Percentiles rank a stretch among this genome's conserved stretches.
Evolutionary conservation across 139 green algal genomes (phyloP).

Genomic region (Chlamydomonas applanata): DNA sequence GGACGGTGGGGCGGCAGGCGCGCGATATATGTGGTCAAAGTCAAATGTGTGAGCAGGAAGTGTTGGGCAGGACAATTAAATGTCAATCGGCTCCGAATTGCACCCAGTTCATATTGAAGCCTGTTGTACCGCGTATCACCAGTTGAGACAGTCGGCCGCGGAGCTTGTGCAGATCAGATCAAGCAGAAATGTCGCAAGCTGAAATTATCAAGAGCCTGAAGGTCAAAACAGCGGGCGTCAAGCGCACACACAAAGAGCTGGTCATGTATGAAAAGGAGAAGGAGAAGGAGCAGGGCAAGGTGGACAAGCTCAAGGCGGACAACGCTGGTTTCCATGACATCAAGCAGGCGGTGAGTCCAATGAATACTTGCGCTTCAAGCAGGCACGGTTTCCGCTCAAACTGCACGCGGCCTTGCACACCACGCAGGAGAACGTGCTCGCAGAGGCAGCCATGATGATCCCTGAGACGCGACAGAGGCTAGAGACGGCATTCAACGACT

Average conservation of each 20-base stretch:
- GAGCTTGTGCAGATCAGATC: no score
- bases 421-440: constrained; percentile 83
- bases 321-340: constrained; percentile 71
- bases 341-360: constrained; percentile 75
- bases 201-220: constrained; percentile 27
- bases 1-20: no score
- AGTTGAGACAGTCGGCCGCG: no score
- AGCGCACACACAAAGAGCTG: constrained; percentile 79
- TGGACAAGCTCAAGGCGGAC: constrained; percentile 71
- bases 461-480: constrained; percentile 79
- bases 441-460: constrained; percentile 84
- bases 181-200: constrained; percentile 20
- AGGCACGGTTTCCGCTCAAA: no score
- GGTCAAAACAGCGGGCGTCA: constrained; percentile 74
- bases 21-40: no score
- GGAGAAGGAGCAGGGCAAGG: constrained; percentile 58
- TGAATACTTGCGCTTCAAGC: no score
- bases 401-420: no score
- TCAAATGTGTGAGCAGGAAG: no score
- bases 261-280: constrained; percentile 76
- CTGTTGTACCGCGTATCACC: no score
- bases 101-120: no score
- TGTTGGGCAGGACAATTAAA: no score
- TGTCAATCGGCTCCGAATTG: no score
- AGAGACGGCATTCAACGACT: constrained; percentile 66